A percentile compares a stretch with the other conserved stretches of the same genome.
Conservation (phyloP, 2,329 filamentous ascomycete genomes). For the Claviceps citrina region DNA sequence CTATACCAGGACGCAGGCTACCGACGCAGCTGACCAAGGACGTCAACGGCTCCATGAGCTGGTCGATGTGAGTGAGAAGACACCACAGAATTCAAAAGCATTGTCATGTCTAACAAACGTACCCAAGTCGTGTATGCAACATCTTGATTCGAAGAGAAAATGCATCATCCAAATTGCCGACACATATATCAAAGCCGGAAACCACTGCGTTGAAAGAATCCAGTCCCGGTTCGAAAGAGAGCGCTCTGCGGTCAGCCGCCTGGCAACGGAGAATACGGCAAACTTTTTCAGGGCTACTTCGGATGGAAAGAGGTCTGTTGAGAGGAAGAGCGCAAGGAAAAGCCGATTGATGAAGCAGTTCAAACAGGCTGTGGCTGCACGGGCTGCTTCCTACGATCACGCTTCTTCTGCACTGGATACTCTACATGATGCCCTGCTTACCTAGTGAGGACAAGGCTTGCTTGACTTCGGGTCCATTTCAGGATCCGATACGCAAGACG, state of each 20-base stretch:
- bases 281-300: neutral
- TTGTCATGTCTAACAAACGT: neutral
- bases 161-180: constrained; percentile 3
- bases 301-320: neutral
- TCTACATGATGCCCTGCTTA: neutral
- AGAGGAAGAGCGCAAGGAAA: neutral
- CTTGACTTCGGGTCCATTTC: neutral
- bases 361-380: neutral
- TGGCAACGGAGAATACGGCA: neutral
- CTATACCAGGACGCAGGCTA: neutral
- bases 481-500: neutral
- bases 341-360: constrained; percentile 1
- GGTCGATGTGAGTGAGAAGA: constrained; percentile 3
- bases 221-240: constrained; percentile 4
- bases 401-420: neutral
- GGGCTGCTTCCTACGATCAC: neutral
- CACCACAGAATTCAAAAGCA: neutral
- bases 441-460: neutral
- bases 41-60: constrained; percentile 4
- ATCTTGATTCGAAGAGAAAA: constrained; percentile 1
- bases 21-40: neutral
- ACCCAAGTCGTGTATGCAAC: constrained; percentile 1
- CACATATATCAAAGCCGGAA: constrained; percentile 3
- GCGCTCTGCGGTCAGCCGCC: neutral
- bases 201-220: constrained; percentile 5